phyloP scores from a whole-genome alignment of 1,284 basidiomycete species.

The Boletus semigastroideus region DNA sequence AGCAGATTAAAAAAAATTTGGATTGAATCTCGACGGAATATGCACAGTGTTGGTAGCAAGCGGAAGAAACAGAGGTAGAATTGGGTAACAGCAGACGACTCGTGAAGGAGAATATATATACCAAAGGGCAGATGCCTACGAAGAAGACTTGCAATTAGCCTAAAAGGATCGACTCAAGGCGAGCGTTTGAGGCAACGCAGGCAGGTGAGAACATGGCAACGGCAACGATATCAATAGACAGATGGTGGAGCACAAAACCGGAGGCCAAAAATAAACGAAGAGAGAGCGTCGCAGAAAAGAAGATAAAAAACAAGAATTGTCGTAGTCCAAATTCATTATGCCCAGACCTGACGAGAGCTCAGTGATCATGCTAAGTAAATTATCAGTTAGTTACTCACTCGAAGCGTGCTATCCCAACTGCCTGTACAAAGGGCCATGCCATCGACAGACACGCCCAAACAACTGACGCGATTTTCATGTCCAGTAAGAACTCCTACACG shows the following conservation, averaged over 20 bases:
- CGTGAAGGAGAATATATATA: slow-evolving; percentile 38
- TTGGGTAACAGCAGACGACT: slow-evolving; percentile 31
- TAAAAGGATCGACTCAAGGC: slow-evolving; percentile 65
- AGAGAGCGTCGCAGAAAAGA: slow-evolving; percentile 23
- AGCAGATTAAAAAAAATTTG: slow-evolving; percentile 12
- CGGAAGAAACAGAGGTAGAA: slow-evolving; percentile 21
- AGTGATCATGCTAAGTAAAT: slow-evolving; percentile 10
- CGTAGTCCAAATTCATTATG: slow-evolving; percentile 40
- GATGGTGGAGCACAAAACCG: slow-evolving; percentile 24
- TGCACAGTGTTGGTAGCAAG: slow-evolving; percentile 33
- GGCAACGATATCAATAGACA: slow-evolving; percentile 43
- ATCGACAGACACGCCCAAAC: slow-evolving; percentile 92
- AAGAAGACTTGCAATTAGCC: slow-evolving; percentile 35
- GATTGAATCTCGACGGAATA: slow-evolving; percentile 32
- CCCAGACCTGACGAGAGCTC: slow-evolving; percentile 50
- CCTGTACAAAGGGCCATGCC: slow-evolving; percentile 99
- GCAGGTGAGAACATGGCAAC: slow-evolving; percentile 49
- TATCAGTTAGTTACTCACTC: slow-evolving; percentile 61
- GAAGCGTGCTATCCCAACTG: slow-evolving; percentile 95
- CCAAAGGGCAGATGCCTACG: slow-evolving; percentile 35
- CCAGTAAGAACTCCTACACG: slow-evolving; percentile 95
- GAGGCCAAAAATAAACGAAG: slow-evolving; percentile 24
- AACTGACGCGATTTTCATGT: slow-evolving; percentile 97
- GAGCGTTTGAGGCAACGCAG: slow-evolving; percentile 41
- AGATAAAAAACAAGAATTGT: slow-evolving; percentile 19